phyloP scores from a whole-genome alignment of 2,329 filamentous ascomycete species.

The Hortaea sp. region DNA sequence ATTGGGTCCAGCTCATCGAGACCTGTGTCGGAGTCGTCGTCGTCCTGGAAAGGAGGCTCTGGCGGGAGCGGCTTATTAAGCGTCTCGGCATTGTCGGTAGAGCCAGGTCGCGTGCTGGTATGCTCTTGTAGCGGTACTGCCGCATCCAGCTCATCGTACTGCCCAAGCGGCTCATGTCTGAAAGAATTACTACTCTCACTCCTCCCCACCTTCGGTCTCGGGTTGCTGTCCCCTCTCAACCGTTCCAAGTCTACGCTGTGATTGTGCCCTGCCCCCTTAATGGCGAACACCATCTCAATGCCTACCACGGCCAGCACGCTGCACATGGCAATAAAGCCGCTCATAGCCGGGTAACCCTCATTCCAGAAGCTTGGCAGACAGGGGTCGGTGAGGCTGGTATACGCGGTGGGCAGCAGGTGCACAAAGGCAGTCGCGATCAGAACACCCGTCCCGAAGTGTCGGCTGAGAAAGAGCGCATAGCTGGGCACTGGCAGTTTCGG shows the following conservation, averaged over 20 bases:
- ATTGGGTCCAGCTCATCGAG: conserved; percentile 24
- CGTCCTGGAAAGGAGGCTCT: conserved; percentile 14
- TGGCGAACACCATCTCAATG: conserved; percentile 82
- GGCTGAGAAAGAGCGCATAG: conserved; percentile 48
- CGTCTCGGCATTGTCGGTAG: conserved; percentile 2
- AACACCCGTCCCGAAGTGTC: conserved; percentile 50
- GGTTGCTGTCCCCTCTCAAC: conserved; percentile 15
- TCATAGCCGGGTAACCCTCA: conserved; percentile 65
- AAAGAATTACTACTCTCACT: conserved; percentile 19
- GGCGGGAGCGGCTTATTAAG: conserved; percentile 24
- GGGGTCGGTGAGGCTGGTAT: conserved; percentile 49
- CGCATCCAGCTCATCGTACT: conserved; percentile 4
- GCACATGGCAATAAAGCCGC: conserved; percentile 72
- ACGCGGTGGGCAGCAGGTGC: conserved; percentile 53
- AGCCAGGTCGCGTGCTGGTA: conserved; percentile 12
- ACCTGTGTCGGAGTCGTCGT: conserved; percentile 21
- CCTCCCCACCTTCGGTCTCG: conserved; percentile 10
- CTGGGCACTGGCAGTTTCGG: conserved; percentile 50
- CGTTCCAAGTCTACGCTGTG: conserved; percentile 35
- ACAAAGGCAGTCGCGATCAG: conserved; percentile 49
- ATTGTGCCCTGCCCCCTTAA: conserved; percentile 51
- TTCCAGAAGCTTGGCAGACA: conserved; percentile 72
- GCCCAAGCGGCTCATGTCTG: conserved; percentile 14
- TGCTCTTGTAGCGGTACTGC: conserved; percentile 10
- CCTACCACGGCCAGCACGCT: conserved; percentile 73